Base-by-base conservation (phyloP, 805 yeast genomes). In the Yamadazyma philogaea region DNA sequence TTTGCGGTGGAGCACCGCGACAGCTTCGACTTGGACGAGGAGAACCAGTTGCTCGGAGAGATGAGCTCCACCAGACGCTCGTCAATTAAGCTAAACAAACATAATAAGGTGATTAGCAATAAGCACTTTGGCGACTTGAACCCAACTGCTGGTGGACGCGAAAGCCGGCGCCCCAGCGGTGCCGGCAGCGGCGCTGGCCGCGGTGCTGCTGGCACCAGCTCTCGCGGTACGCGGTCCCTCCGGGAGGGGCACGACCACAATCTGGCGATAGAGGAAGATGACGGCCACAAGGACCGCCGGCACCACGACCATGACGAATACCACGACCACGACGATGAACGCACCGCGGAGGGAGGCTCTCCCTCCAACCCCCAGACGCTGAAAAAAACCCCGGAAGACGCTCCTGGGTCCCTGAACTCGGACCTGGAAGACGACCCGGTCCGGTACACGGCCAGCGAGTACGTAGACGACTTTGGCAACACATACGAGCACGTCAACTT, bases 401-500 rank as follows among this genome's bases (percentile, higher is more conserved):
- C 11, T 8, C 28, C 11, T 12, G 12, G 28, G 11, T 24, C 28
- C 28, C 28, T 24, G 28, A 53, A 46, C 18, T 50, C 47, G 11
- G 55, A 52, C 21, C n/a, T n/a, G n/a, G 46, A 43, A 12, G 30
- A 47, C 39, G 46, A 49, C 37, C 51, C 55, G n/a, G 42, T 48
- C 17, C 31, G 47, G 38, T 49, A 37, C 33, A 35, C 34, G 30
- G 51, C 34, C 3, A 43, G 24, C 21, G 50, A 41, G 27, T 56
- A 47, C 40, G 41, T 44, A 2, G 72, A 68, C 44, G 57, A 54
- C 30, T 64, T 52, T 43, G 73, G 72, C 4, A 64, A 66, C 37
- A 24, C 38, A 7, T 70, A 70, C 45, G 59, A 52, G 16, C 64
- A 68, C 36, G 51, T 70, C 7, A 66, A 70, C 47, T 70, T 69